Conservation (phyloP, 139 green algal genomes). For the Chlamydomonas sphaeroides region DNA sequence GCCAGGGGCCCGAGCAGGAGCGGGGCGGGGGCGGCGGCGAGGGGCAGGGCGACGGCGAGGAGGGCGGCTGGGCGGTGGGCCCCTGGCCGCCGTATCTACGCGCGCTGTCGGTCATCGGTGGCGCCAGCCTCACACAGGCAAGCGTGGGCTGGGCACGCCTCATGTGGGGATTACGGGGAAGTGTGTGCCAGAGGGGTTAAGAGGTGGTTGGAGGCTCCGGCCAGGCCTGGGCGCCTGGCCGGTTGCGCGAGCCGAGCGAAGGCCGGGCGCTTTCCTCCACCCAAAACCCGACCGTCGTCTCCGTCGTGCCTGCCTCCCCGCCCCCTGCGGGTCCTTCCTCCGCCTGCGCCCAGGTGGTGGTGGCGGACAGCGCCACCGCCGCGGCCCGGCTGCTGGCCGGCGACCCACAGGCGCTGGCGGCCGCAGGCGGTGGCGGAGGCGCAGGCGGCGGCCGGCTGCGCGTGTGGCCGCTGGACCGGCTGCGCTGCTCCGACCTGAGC, state of each 20-base stretch:
- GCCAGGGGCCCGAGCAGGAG: background rate
- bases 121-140: constrained; percentile 33
- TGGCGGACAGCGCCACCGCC: background rate
- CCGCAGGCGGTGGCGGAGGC: background rate
- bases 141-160: too few species aligned
- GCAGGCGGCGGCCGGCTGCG: constrained; percentile 24
- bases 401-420: background rate
- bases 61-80: constrained; percentile 1
- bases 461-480: constrained; percentile 59
- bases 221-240: too few species aligned
- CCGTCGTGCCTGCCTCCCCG: too few species aligned
- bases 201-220: too few species aligned
- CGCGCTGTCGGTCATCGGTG: constrained; percentile 43
- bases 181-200: too few species aligned
- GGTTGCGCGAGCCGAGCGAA: too few species aligned
- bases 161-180: too few species aligned
- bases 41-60: background rate
- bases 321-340: too few species aligned
- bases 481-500: constrained; percentile 19
- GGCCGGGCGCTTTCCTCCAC: too few species aligned
- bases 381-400: background rate
- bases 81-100: constrained; percentile 22
- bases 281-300: too few species aligned
- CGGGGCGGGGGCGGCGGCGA: background rate
- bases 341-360: too few species aligned